These are phyloP conservation scores for Glarea lozoyensis DNA, from an alignment of 495 filamentous ascomycete species.

Conservation along the genomic window DNA sequence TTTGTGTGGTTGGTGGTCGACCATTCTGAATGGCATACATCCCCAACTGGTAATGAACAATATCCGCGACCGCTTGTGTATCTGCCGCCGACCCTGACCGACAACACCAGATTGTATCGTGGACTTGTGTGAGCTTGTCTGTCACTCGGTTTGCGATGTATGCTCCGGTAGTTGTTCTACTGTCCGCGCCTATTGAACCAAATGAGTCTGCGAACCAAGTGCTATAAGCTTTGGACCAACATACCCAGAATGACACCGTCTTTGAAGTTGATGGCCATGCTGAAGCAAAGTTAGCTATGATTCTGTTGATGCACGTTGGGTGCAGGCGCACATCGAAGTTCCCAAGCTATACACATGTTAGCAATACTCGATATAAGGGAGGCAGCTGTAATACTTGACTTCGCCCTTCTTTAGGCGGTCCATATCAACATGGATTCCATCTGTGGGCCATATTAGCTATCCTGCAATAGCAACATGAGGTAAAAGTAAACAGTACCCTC, in stretches of 20 bases:
- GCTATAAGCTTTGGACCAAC: constrained; percentile 11
- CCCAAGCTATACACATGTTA: constrained; percentile 57
- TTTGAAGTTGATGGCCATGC: constrained; percentile 94
- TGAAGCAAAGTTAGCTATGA: constrained; percentile 24
- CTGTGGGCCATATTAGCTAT: constrained; percentile 35
- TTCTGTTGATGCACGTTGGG: constrained; percentile 9
- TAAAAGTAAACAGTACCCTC: constrained; percentile 44
- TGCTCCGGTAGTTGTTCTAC: constrained; percentile 94
- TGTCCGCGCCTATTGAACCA: constrained; percentile 62
- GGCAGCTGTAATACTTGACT: constrained; percentile 65
- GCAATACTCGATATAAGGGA: constrained; percentile 6
- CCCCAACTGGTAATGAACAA: constrained; percentile 91
- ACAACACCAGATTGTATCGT: constrained; percentile 99
- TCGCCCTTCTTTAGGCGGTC: constrained; percentile 86
- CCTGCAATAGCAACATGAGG: background rate
- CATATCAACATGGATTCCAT: constrained; percentile 99
- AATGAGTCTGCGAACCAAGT: constrained; percentile 12
- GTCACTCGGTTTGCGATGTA: constrained; percentile 99
- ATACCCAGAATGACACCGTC: constrained; percentile 87
- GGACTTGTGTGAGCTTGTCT: constrained; percentile 96
- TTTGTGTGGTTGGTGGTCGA: constrained; percentile 84
- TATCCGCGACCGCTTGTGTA: constrained; percentile 95
- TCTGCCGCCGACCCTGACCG: constrained; percentile 93
- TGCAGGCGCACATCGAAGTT: constrained; percentile 81
- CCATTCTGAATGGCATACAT: constrained; percentile 84